These are phyloP conservation scores for Corynespora cassiicola DNA, from an alignment of 2,329 filamentous ascomycete genomes.

Conservation along the genomic window DNA sequence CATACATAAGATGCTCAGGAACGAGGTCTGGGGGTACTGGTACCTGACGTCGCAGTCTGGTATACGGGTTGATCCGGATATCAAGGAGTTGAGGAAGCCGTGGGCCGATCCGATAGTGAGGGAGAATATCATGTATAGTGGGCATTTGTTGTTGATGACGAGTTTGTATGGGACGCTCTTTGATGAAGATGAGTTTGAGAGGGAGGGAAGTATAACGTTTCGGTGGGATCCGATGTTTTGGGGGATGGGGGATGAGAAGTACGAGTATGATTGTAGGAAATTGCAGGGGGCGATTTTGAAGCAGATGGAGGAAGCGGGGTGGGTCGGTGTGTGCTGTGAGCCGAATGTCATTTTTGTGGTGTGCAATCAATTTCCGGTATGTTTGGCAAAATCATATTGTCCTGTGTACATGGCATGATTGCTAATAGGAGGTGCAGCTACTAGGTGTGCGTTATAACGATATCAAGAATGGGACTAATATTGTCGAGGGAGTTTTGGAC, in stretches of 20 bases:
- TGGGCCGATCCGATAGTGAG: slow-evolving; percentile 50
- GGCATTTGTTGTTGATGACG: slow-evolving; percentile 50
- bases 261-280: slow-evolving; percentile 37
- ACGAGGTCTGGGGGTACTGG: slow-evolving; percentile 54
- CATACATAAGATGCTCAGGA: slow-evolving; percentile 52
- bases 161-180: slow-evolving; percentile 52
- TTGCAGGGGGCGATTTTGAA: slow-evolving; percentile 44
- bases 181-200: slow-evolving; percentile 49
- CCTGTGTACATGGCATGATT: not conserved
- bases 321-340: slow-evolving; percentile 53
- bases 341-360: slow-evolving; percentile 50
- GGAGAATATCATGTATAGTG: slow-evolving; percentile 54
- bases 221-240: slow-evolving; percentile 50
- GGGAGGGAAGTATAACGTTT: slow-evolving; percentile 40
- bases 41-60: slow-evolving; percentile 47
- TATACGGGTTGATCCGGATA: slow-evolving; percentile 40
- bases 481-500: slow-evolving; percentile 37
- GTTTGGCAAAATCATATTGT: slow-evolving; percentile 3
- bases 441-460: slow-evolving; percentile 49
- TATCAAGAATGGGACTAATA: slow-evolving; percentile 38
- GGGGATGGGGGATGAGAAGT: slow-evolving; percentile 19
- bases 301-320: slow-evolving; percentile 48
- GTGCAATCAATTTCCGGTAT: slow-evolving; percentile 54
- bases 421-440: slow-evolving; percentile 29
- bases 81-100: slow-evolving; percentile 48